Base-by-base conservation (phyloP, 768 basidiomycete species). In the Melanogaster broomeanus region DNA sequence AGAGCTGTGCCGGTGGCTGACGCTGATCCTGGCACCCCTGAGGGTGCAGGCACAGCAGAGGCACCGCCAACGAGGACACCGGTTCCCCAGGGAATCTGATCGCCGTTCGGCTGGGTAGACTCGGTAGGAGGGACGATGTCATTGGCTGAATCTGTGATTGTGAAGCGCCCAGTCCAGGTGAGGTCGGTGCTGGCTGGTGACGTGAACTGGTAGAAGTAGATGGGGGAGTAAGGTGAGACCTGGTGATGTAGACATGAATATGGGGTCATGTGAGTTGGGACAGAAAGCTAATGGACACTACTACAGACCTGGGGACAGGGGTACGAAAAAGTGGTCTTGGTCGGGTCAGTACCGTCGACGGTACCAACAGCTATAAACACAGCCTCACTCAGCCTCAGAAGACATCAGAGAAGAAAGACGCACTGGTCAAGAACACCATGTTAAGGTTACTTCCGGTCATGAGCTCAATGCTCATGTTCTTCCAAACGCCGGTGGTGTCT, bases 121-220 rank as follows among this genome's bases (percentile, higher is more conserved):
- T 88, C 74, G 16, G 78, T 49, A 0, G 89, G 76, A 4, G 81
- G 60, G 3, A 74, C 74, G 45, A 76, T 72, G 8, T 68, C 55
- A 12, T 81, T 82, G 22, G 65, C 58, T 4, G 76, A 40, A 30
- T 76, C 78, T 3, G 85, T 81, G 61, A 93, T 89, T 31, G 85
- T 73, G 75, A 90, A 92, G 21, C 90, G 86, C 15, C 81, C 83
- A 2, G 88, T 88, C 90, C 90, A 93, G 21, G 61, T 57, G 62
- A 72, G 75, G 43, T 61, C 62, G 33, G 68, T 1, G 1, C 80
- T 62, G 6, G 54, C 60, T 0, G 77, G 70, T 1, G 80, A 68
- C 15, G 79, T 73, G 74, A 88, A 91, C 61, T 90, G 87, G 68
- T 89, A 89, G 74, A 91, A 92, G 73, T 90, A 92, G 57, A 91